These are phyloP conservation scores for Herpomyces periplanetae DNA, from an alignment of 2,329 filamentous ascomycete genomes.

Conservation along the genomic window DNA sequence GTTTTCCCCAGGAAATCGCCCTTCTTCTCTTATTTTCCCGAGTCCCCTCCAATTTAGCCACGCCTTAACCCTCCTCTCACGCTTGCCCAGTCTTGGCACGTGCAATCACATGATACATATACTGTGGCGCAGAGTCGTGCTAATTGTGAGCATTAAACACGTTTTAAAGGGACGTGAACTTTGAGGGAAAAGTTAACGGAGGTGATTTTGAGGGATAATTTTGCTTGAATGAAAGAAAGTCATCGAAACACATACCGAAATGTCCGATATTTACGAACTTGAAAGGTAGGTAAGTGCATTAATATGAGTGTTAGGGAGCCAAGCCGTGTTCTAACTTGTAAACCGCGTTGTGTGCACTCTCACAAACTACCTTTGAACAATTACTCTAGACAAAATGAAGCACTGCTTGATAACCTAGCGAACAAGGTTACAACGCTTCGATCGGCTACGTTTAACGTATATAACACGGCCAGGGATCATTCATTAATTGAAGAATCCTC, in stretches of 20 bases:
- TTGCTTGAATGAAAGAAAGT: too few species aligned
- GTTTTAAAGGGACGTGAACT: too few species aligned
- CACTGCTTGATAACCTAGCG: conserved; percentile 57
- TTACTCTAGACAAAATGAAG: conserved; percentile 37
- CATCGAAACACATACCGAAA: conserved; percentile 11
- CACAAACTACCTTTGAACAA: conserved; percentile 3
- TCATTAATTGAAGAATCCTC: conserved; percentile 58
- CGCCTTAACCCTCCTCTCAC: too few species aligned
- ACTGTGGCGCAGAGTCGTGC: too few species aligned
- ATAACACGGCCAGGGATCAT: conserved; percentile 69
- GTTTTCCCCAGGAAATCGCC: too few species aligned
- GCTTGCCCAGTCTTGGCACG: too few species aligned
- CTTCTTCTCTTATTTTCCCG: too few species aligned
- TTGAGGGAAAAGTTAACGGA: too few species aligned
- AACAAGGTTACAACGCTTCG: conserved; percentile 67
- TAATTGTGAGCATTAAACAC: too few species aligned
- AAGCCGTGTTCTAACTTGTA: conserved; percentile 1
- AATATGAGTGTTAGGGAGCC: conserved; percentile 1
- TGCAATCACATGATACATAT: too few species aligned
- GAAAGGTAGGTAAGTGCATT: conserved; percentile 12
- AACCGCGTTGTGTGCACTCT: conserved; percentile 1
- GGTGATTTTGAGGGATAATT: too few species aligned
- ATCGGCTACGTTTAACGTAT: conserved; percentile 83
- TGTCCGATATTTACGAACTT: conserved; percentile 18
- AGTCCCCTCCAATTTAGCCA: too few species aligned